Evolutionary conservation across 2,329 filamentous ascomycete genomes (phyloP).

Genomic region (Cladosporium cucumerinum): DNA sequence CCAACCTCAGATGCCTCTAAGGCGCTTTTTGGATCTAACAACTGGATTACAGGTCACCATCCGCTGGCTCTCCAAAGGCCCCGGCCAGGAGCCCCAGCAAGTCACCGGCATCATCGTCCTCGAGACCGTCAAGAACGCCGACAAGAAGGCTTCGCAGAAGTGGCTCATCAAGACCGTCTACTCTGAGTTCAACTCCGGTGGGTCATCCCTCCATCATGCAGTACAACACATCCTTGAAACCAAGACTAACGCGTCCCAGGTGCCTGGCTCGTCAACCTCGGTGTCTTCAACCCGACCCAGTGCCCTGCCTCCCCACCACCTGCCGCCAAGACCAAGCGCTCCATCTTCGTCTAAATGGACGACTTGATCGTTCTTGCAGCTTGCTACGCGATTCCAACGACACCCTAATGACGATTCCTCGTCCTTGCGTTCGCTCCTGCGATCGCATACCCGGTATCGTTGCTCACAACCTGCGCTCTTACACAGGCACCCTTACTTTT

Average conservation of each 20-base stretch:
- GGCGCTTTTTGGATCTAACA: background rate
- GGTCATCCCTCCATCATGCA: constrained; percentile 16
- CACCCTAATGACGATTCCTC: background rate
- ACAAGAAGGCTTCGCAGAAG: constrained; percentile 19
- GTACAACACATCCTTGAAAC: background rate
- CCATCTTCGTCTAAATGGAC: constrained; percentile 3
- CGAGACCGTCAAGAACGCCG: constrained; percentile 24
- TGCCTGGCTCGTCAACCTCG: constrained; percentile 34
- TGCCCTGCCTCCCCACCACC: constrained; percentile 11
- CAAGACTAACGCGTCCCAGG: constrained; percentile 23
- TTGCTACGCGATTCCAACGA: background rate
- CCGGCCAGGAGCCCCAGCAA: constrained; percentile 22
- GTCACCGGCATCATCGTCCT: constrained; percentile 33
- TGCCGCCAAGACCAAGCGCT: constrained; percentile 1
- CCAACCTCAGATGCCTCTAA: background rate
- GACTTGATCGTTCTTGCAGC: background rate
- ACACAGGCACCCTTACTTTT: background rate
- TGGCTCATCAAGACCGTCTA: constrained; percentile 35
- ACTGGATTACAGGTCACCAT: constrained; percentile 22
- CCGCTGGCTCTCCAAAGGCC: constrained; percentile 27
- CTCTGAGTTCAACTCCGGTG: constrained; percentile 36
- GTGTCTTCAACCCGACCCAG: constrained; percentile 23
- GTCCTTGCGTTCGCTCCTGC: background rate
- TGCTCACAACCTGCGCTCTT: background rate
- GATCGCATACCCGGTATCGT: background rate